Percentiles rank a stretch among this genome's conserved stretches.
Evolutionary conservation across 2,329 filamentous ascomycete genomes (phyloP).

Genomic region (Exophiala alcalophila): DNA sequence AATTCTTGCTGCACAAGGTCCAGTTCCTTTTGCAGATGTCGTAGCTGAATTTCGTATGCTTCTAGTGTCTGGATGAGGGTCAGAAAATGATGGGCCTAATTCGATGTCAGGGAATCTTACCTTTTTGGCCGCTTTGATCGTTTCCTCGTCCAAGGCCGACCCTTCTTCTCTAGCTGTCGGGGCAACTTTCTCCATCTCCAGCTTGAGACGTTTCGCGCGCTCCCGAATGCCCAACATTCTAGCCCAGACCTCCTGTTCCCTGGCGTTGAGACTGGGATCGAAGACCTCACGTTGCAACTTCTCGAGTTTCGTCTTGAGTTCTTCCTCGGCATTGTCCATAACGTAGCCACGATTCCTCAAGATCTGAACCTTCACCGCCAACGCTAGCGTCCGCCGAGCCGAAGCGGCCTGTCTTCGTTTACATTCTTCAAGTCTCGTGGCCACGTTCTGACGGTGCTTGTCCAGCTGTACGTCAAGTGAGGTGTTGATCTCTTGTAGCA

Average conservation of each 20-base stretch:
- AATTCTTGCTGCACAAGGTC: constrained; percentile 59
- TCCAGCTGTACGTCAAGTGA: constrained; percentile 58
- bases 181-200: constrained; percentile 54
- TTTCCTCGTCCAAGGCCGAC: constrained; percentile 54
- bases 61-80: constrained; percentile 44
- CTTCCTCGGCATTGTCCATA: constrained; percentile 63
- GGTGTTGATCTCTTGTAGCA: constrained; percentile 64
- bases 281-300: constrained; percentile 57
- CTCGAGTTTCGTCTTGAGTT: constrained; percentile 60
- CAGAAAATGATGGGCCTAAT: not conserved
- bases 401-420: constrained; percentile 59
- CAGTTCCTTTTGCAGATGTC: constrained; percentile 61
- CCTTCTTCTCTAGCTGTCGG: constrained; percentile 43
- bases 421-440: constrained; percentile 57
- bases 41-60: constrained; percentile 50
- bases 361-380: constrained; percentile 64
- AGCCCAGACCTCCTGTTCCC: constrained; percentile 66
- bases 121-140: constrained; percentile 60
- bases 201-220: constrained; percentile 56
- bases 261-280: constrained; percentile 58
- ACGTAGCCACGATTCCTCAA: constrained; percentile 63
- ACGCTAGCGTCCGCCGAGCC: constrained; percentile 57
- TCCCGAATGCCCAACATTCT: constrained; percentile 62
- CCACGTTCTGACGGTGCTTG: constrained; percentile 59
- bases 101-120: too few species aligned